phyloP scores from a whole-genome alignment of 305 asterid genomes.

The Fraxinus latifolia region DNA sequence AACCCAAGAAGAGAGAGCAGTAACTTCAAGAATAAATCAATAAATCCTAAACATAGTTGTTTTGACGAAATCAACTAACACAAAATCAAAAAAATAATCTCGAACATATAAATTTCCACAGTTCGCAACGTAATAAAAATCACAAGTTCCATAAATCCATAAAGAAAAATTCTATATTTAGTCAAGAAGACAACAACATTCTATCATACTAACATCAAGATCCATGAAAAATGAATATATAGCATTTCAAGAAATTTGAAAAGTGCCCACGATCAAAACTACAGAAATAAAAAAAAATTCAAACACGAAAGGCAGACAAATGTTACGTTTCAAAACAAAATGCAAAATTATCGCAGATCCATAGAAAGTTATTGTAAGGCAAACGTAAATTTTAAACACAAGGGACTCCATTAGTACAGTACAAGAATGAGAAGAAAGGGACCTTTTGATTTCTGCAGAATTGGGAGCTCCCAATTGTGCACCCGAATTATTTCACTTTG shows the following conservation, averaged over 20 bases:
- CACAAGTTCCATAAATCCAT: neutral
- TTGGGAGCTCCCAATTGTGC: neutral
- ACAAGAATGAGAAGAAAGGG: neutral
- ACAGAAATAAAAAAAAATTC: neutral
- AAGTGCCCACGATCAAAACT: slow-evolving; percentile 14
- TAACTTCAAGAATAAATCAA: neutral
- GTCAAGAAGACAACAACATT: slow-evolving; percentile 10
- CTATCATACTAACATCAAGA: slow-evolving; percentile 15
- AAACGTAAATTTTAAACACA: neutral
- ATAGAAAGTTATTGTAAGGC: neutral
- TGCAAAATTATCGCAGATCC: neutral
- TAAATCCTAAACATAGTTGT: neutral
- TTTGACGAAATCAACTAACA: neutral
- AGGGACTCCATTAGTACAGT: neutral
- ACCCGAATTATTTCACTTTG: no score
- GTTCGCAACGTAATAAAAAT: neutral
- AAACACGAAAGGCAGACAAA: neutral
- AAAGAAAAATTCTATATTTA: neutral
- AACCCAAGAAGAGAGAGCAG: neutral
- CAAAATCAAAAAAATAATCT: neutral
- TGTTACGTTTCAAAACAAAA: neutral
- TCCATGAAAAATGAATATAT: slow-evolving; percentile 13
- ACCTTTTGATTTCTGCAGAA: slow-evolving; percentile 1
- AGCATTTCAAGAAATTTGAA: slow-evolving; percentile 18
- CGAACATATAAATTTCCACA: neutral